These are phyloP conservation scores for Termitomyces bulborhizus DNA, from an alignment of 768 basidiomycete species.

Conservation along the genomic window DNA sequence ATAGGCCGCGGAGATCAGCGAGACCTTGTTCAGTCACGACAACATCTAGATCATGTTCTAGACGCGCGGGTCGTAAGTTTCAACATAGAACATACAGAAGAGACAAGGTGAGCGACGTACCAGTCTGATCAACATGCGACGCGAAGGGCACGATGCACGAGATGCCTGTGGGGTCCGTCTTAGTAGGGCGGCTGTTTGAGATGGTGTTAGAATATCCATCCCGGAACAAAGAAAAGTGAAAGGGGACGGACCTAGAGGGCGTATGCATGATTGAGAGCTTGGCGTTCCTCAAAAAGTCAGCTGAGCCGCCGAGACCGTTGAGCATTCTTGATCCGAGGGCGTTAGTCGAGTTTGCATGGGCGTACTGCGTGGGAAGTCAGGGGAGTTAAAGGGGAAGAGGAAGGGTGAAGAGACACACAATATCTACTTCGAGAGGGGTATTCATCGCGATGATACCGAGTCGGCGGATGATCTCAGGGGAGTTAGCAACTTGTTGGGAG, in stretches of 20 bases:
- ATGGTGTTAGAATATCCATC: not conserved
- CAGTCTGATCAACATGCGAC: constrained; percentile 43
- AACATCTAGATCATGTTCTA: constrained; percentile 43
- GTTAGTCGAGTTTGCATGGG: constrained; percentile 45
- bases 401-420: constrained; percentile 23
- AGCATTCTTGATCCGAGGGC: constrained; percentile 46
- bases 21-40: constrained; percentile 45
- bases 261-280: constrained; percentile 49
- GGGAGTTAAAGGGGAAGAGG: not conserved
- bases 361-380: constrained; percentile 24
- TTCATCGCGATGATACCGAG: constrained; percentile 48
- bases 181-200: constrained; percentile 31
- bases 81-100: too few relatives aligned
- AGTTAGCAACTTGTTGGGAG: constrained; percentile 45
- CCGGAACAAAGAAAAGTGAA: not conserved
- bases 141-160: constrained; percentile 45
- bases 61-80: not conserved
- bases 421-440: constrained; percentile 44
- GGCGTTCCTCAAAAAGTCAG: constrained; percentile 42
- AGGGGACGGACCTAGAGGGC: constrained; percentile 28
- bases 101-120: constrained; percentile 16
- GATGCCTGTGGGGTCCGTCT: constrained; percentile 42
- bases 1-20: constrained; percentile 39
- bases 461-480: constrained; percentile 41
- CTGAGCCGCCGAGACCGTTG: constrained; percentile 43